Evolutionary conservation across 805 yeast genomes (phyloP), one percentile per base, ranked within the genome.

Genomic region (Jamesozyma jinghongensis): DNA sequence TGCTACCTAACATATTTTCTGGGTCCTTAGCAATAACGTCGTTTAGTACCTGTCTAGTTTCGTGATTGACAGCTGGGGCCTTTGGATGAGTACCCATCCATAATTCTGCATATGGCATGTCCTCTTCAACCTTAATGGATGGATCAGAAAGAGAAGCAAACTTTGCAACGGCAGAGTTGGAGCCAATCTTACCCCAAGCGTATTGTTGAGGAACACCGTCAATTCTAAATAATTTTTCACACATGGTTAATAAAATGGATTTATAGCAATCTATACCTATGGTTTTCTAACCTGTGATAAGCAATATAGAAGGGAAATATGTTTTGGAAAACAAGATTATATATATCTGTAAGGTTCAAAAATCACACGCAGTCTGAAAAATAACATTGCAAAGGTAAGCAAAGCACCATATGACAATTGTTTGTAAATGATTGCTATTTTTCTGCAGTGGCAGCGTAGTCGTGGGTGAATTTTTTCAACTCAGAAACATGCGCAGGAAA

Each of bases 11-110:
- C 43, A 71, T 69, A 34, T 66, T 58, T 35, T 69, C 67, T 13
- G 95, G 87, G 47, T 76, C 59, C 6, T 65, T 60, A n/a, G 68
- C 63, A 41, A 90, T 75, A 29, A 85, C 59, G 16, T 84, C 83
- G 45, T 87, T 71, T 59, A 92, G 71, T 17, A 77, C 70, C 50
- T 73, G 66, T 26, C 80, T 80, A 16, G 68, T 62, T 20, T 66
- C 73, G 19, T 73, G 71, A 37, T 75, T 73, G 36, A 64, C 65
- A 16, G 95, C 81, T 22, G 97, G 96, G 11, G 83, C 87, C 35
- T 83, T 83, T 40, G 94, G 90, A 61, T 92, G 98, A 19, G 97
- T 87, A 31, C 98, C 98, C 98, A 92, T 92, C 98, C 98, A 92
- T 51, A 92, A 70, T 63, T 92, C 98, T 14, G 98, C 98, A 58